These are phyloP conservation scores for Chaetomiaceae sp. DNA, from an alignment of 2,329 filamentous ascomycete species.

Conservation along the genomic window DNA sequence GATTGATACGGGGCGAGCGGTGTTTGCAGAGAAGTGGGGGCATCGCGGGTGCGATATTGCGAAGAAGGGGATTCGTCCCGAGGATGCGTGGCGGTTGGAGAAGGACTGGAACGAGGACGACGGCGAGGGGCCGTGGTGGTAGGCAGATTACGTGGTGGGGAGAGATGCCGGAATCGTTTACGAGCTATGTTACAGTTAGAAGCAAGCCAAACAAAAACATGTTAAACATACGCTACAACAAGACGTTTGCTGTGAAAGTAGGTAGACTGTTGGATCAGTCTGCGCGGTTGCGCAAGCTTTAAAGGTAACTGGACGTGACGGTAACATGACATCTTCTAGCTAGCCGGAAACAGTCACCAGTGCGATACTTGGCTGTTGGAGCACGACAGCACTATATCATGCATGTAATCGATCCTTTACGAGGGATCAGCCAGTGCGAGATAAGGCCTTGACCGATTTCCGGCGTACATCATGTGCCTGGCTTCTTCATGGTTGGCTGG, in stretches of 20 bases:
- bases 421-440: not conserved
- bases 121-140: slow-evolving; percentile 12
- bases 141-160: slow-evolving; percentile 1
- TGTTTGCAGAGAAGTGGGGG: slow-evolving; percentile 38
- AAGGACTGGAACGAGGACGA: slow-evolving; percentile 19
- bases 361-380: slow-evolving; percentile 4
- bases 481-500: not conserved
- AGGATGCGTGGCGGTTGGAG: slow-evolving; percentile 21
- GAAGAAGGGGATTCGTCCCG: slow-evolving; percentile 9
- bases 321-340: not conserved
- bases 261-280: not conserved
- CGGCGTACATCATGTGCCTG: too few species aligned
- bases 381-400: slow-evolving; percentile 1
- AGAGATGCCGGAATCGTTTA: too few species aligned
- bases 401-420: not conserved
- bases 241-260: not conserved
- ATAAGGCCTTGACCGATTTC: not conserved
- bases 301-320: not conserved
- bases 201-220: too few species aligned
- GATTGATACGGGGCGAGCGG: slow-evolving; percentile 18
- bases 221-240: too few species aligned
- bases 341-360: not conserved
- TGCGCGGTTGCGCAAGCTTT: slow-evolving; percentile 6
- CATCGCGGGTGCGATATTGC: slow-evolving; percentile 35
- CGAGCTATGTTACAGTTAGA: too few species aligned